phyloP scores from a whole-genome alignment of 345 rosid species.

The Eucalyptus sp. region DNA sequence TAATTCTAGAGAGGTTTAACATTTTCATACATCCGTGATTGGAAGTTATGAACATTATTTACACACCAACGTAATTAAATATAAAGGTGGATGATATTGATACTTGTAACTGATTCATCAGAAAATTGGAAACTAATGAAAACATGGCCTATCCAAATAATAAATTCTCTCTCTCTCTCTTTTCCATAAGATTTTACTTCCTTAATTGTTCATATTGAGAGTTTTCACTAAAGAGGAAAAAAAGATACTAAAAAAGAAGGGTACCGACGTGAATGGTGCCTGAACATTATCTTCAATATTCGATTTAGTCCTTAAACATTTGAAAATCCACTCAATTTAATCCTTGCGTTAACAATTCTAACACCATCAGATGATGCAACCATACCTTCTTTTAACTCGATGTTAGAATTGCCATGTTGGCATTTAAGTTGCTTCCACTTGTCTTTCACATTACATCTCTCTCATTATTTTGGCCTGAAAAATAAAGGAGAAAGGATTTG shows the following conservation, averaged over 20 bases:
- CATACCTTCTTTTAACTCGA: accelerated
- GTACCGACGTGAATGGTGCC: accelerated
- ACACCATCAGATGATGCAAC: accelerated
- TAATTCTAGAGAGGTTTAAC: not conserved
- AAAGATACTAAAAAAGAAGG: not conserved
- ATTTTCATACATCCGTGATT: accelerated
- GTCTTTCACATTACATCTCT: not conserved
- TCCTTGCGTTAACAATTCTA: not conserved
- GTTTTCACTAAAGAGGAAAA: not conserved
- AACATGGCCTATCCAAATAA: not conserved
- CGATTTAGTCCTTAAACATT: not conserved
- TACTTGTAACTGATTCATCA: accelerated
- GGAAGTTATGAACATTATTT: not conserved
- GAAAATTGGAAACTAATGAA: accelerated
- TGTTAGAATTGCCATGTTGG: not conserved
- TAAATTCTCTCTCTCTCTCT: not conserved
- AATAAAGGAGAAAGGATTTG: not conserved
- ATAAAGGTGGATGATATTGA: not conserved
- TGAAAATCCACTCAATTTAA: not conserved
- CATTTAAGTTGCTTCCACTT: not conserved
- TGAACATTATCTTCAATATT: not conserved
- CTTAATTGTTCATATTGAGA: not conserved
- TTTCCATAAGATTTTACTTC: not conserved
- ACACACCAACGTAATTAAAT: not conserved
- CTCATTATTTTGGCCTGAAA: not conserved